Evolutionary conservation across 1,284 basidiomycete genomes (phyloP).

Genomic region (Melampsora americana): DNA sequence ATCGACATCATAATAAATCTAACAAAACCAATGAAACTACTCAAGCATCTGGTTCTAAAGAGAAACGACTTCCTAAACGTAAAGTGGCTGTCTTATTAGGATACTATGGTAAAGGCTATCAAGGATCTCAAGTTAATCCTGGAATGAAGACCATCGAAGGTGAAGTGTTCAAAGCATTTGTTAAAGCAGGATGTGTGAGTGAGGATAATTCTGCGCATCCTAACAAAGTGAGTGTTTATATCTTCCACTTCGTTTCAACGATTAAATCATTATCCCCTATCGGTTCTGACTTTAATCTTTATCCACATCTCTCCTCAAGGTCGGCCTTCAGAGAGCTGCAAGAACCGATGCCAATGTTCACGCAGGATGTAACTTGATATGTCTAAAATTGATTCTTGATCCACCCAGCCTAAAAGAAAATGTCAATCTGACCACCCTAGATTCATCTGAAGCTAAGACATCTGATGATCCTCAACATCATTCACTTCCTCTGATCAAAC

Average conservation of each 20-base stretch:
- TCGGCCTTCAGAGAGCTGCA: constrained; percentile 80
- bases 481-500: constrained; percentile 60
- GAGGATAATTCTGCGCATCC: constrained; percentile 88
- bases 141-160: constrained; percentile 83
- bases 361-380: constrained; percentile 81
- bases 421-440: constrained; percentile 66
- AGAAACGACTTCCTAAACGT: constrained; percentile 58
- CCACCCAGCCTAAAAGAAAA: constrained; percentile 59
- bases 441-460: constrained; percentile 53
- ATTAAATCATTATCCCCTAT: not conserved
- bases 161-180: constrained; percentile 79
- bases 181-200: constrained; percentile 84
- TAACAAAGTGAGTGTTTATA: constrained; percentile 63
- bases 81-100: constrained; percentile 61
- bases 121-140: constrained; percentile 81
- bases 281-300: not conserved
- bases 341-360: constrained; percentile 97
- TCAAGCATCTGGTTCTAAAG: not conserved
- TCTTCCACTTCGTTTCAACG: not conserved
- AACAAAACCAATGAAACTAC: too few species aligned
- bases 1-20: too few species aligned
- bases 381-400: constrained; percentile 53
- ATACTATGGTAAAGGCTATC: constrained; percentile 66
- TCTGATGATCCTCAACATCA: constrained; percentile 21
- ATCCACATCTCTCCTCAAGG: constrained; percentile 60